Conservation (phyloP, 2,329 filamentous ascomycete species). For the Dryadomyces quercivorus region DNA sequence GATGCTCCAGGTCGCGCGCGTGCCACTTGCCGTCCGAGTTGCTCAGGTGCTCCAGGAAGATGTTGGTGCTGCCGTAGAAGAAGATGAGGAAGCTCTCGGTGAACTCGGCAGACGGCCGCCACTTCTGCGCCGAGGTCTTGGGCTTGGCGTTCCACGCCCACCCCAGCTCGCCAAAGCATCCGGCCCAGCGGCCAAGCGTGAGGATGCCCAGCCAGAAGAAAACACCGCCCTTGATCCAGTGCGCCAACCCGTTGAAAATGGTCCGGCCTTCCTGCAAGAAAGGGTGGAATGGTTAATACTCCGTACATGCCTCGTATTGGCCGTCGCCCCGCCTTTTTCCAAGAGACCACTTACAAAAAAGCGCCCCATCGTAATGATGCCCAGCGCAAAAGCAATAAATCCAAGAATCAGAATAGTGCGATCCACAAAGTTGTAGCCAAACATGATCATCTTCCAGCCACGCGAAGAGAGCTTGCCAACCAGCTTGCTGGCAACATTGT, state of each 20-base stretch:
- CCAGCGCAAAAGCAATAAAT: conserved; percentile 59
- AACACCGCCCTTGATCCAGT: conserved; percentile 88
- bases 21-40: conserved; percentile 59
- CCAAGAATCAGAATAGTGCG: conserved; percentile 67
- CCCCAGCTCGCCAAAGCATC: conserved; percentile 78
- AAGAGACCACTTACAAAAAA: conserved; percentile 56
- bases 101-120: conserved; percentile 76
- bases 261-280: conserved; percentile 47
- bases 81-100: conserved; percentile 84
- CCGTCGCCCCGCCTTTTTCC: neutral
- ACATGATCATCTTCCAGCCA: conserved; percentile 42
- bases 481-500: conserved; percentile 40
- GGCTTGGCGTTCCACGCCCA: conserved; percentile 94
- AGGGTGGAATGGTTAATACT: neutral
- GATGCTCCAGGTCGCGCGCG: conserved; percentile 74
- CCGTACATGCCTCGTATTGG: neutral
- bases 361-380: conserved; percentile 65
- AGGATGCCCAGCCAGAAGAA: conserved; percentile 90
- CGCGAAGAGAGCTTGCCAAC: conserved; percentile 42
- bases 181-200: conserved; percentile 80
- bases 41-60: conserved; percentile 83
- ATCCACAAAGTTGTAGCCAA: conserved; percentile 58
- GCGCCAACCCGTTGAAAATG: conserved; percentile 77
- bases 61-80: conserved; percentile 76
- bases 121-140: conserved; percentile 38